phyloP scores from a whole-genome alignment of 768 basidiomycete species.

The Cystofilobasidium bisporidii region DNA sequence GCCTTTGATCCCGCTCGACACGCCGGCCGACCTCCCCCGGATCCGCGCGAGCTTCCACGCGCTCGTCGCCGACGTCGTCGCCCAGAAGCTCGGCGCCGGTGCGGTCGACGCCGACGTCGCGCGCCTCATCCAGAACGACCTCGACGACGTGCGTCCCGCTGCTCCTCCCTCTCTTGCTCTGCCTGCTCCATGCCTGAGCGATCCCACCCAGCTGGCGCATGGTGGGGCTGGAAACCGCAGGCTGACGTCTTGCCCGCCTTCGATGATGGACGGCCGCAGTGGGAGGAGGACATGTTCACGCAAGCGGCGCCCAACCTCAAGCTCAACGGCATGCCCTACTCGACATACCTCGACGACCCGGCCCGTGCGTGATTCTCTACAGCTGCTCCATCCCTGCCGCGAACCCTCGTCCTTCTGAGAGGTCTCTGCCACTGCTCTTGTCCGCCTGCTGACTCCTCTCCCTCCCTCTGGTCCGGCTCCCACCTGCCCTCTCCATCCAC shows the following conservation, averaged over 20 bases:
- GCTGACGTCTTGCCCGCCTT: no score
- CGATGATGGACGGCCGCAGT: conserved; percentile 5
- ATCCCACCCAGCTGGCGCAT: no score
- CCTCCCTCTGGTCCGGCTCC: neutral
- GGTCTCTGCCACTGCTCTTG: neutral
- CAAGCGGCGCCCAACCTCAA: conserved; percentile 6
- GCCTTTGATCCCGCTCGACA: conserved; percentile 5
- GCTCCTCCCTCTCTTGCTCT: conserved; percentile 4
- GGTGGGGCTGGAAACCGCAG: conserved; percentile 4
- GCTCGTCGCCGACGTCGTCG: neutral
- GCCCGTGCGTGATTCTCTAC: conserved; percentile 16
- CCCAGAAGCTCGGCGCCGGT: neutral
- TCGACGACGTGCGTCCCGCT: conserved; percentile 3
- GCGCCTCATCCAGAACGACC: neutral
- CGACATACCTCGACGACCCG: conserved; percentile 9
- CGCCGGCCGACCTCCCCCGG: neutral
- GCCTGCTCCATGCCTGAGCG: no score
- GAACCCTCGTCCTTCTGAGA: no score
- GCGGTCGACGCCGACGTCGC: neutral
- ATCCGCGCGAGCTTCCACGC: neutral
- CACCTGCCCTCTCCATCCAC: neutral
- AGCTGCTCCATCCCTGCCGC: no score
- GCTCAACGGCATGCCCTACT: conserved; percentile 12
- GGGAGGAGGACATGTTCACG: conserved; percentile 4
- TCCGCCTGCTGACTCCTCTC: neutral